Conservation (phyloP, 2,329 filamentous ascomycete genomes). For the Rhinocladiella similis region DNA sequence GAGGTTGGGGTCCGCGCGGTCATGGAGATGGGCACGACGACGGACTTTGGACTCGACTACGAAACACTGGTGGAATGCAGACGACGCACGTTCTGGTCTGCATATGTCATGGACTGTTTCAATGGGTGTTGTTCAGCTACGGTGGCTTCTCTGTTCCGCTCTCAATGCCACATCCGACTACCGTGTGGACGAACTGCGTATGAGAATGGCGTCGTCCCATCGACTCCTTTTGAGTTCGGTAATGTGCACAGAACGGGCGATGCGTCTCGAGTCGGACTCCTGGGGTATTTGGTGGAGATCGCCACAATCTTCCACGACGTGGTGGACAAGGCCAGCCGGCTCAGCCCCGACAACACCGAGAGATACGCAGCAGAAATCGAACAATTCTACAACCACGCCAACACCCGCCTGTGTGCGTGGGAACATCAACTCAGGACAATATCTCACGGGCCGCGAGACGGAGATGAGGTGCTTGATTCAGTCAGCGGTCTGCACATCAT, state of each 20-base stretch:
- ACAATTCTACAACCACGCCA: conserved; percentile 5
- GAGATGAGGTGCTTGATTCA: conserved; percentile 4
- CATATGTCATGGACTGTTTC: conserved; percentile 69
- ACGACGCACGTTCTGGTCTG: conserved; percentile 70
- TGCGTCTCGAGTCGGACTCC: conserved; percentile 10
- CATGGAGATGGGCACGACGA: conserved; percentile 43
- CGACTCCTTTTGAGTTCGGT: conserved; percentile 48
- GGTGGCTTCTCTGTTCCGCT: conserved; percentile 58
- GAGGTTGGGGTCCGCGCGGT: conserved; percentile 55
- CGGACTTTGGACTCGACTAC: conserved; percentile 60
- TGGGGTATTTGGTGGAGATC: conserved; percentile 26
- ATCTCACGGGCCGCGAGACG: background rate
- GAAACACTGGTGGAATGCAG: conserved; percentile 64
- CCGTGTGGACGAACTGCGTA: conserved; percentile 63
- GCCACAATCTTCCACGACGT: conserved; percentile 26
- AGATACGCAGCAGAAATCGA: conserved; percentile 4
- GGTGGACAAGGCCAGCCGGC: conserved; percentile 6
- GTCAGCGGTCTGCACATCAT: conserved; percentile 21
- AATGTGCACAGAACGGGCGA: background rate
- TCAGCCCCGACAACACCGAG: background rate
- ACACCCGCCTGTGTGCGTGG: conserved; percentile 10
- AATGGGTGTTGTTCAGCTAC: conserved; percentile 59
- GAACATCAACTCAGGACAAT: conserved; percentile 5
- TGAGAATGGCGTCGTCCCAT: conserved; percentile 59
- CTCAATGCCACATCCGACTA: conserved; percentile 67